Evolutionary conservation across 1,139 yeast genomes (phyloP).

Genomic region (Kodamaea fungicola): DNA sequence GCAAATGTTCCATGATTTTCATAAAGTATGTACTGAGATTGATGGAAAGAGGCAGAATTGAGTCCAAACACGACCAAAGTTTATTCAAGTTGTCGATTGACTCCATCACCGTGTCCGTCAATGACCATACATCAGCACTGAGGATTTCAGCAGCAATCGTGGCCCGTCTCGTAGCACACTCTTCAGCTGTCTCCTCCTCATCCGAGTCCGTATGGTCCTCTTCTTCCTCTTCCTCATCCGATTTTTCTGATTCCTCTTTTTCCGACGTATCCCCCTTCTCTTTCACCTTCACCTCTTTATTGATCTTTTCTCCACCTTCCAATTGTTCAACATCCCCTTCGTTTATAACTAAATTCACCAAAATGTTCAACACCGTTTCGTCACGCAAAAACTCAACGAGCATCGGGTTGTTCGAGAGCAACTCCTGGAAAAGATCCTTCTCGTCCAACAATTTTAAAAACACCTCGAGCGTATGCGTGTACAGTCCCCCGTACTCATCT

Average conservation of each 20-base stretch:
- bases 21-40: conserved; percentile 83
- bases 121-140: conserved; percentile 91
- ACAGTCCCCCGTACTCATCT: conserved; percentile 22
- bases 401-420: conserved; percentile 77
- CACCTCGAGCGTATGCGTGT: conserved; percentile 22
- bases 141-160: conserved; percentile 88
- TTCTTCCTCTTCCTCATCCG: conserved; percentile 9
- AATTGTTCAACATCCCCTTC: conserved; percentile 24
- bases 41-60: conserved; percentile 57
- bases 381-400: conserved; percentile 78
- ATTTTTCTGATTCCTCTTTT: conserved; percentile 12
- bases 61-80: conserved; percentile 77
- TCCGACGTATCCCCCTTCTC: conserved; percentile 10
- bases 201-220: conserved; percentile 21
- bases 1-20: conserved; percentile 88
- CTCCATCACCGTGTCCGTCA: conserved; percentile 89
- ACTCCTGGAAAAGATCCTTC: conserved; percentile 79
- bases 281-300: conserved; percentile 6
- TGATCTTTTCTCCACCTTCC: conserved; percentile 3
- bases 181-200: conserved; percentile 42
- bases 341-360: conserved; percentile 66
- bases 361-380: conserved; percentile 59
- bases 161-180: conserved; percentile 64
- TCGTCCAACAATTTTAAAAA: conserved; percentile 77
- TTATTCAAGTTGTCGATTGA: conserved; percentile 59